Percentiles rank a stretch among this genome's conserved stretches.
These are phyloP conservation scores for Echinosphaeria canescens DNA, from an alignment of 2,329 filamentous ascomycete species.

Conservation along the genomic window DNA sequence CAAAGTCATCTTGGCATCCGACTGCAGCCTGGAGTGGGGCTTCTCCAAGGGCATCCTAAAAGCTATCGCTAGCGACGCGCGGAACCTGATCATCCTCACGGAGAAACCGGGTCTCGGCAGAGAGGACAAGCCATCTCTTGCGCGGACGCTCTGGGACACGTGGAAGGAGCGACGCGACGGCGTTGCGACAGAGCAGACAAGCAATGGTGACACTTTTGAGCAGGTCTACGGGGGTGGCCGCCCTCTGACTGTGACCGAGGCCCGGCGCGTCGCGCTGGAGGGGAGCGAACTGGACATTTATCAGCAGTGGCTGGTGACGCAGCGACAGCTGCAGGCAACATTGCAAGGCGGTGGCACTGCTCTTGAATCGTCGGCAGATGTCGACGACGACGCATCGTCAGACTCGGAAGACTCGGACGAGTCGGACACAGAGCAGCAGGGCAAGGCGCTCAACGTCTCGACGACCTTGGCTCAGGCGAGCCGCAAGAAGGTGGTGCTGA, in stretches of 20 bases:
- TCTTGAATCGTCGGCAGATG: constrained; percentile 48
- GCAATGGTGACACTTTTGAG: constrained; percentile 35
- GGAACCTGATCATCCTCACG: constrained; percentile 74
- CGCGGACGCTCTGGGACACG: constrained; percentile 52
- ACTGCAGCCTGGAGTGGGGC: constrained; percentile 82
- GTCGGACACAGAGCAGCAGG: constrained; percentile 76
- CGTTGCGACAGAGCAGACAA: constrained; percentile 31
- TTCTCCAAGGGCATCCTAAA: constrained; percentile 69
- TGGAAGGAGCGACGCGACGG: constrained; percentile 50
- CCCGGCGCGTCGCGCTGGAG: constrained; percentile 42
- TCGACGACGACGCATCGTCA: constrained; percentile 66
- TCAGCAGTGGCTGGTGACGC: constrained; percentile 79
- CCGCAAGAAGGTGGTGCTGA: constrained; percentile 68
- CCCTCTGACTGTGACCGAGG: constrained; percentile 36
- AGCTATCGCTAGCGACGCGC: constrained; percentile 50
- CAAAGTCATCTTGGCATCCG: constrained; percentile 76
- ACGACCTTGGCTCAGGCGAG: constrained; percentile 66
- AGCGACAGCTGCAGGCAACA: constrained; percentile 69
- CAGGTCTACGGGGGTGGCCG: constrained; percentile 43
- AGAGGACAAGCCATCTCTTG: constrained; percentile 40
- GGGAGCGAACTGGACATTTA: constrained; percentile 63
- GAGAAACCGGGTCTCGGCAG: constrained; percentile 40
- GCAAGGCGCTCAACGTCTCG: constrained; percentile 75
- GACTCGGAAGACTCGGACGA: constrained; percentile 77
- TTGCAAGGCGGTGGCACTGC: constrained; percentile 46